Evolutionary conservation across 371 early-diverging fungal genomes (phyloP).

Genomic region (Dipsacomyces acuminosporus): DNA sequence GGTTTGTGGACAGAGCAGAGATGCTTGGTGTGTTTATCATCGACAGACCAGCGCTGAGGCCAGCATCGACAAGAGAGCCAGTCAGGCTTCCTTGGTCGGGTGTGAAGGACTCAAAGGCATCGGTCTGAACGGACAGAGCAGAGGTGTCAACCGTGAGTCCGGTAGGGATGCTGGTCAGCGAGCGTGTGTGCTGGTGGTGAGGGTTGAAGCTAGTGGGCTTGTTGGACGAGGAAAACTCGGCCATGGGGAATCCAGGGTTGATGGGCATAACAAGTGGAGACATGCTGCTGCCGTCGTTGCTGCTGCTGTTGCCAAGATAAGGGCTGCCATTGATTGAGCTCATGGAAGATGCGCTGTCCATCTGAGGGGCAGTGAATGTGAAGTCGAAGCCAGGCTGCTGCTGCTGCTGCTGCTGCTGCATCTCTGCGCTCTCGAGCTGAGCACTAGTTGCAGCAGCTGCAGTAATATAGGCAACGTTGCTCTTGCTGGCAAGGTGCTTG

Average conservation of each 20-base stretch:
- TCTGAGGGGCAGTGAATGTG: slow-evolving; percentile 23
- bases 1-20: slow-evolving; percentile 10
- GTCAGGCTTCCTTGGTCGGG: slow-evolving; percentile 3
- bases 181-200: slow-evolving; percentile 28
- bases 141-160: slow-evolving; percentile 16
- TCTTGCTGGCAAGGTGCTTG: slow-evolving; percentile 43
- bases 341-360: neutral
- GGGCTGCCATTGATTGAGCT: slow-evolving; percentile 12
- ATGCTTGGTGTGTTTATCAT: slow-evolving; percentile 31
- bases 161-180: slow-evolving; percentile 24
- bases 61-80: slow-evolving; percentile 7
- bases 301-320: slow-evolving; percentile 12
- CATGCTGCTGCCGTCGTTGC: slow-evolving; percentile 8
- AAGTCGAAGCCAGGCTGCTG: slow-evolving; percentile 23
- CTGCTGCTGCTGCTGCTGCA: slow-evolving; percentile 8
- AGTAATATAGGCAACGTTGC: slow-evolving; percentile 19
- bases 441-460: slow-evolving; percentile 7
- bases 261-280: slow-evolving; percentile 37
- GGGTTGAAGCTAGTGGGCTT: neutral
- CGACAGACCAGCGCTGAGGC: slow-evolving; percentile 13
- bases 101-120: slow-evolving; percentile 9
- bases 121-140: slow-evolving; percentile 9
- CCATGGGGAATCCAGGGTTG: slow-evolving; percentile 45
- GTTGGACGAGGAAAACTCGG: slow-evolving; percentile 22
- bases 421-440: neutral